Conservation (phyloP, 78 protist species). For the Pelomyxa schiedti region DNA sequence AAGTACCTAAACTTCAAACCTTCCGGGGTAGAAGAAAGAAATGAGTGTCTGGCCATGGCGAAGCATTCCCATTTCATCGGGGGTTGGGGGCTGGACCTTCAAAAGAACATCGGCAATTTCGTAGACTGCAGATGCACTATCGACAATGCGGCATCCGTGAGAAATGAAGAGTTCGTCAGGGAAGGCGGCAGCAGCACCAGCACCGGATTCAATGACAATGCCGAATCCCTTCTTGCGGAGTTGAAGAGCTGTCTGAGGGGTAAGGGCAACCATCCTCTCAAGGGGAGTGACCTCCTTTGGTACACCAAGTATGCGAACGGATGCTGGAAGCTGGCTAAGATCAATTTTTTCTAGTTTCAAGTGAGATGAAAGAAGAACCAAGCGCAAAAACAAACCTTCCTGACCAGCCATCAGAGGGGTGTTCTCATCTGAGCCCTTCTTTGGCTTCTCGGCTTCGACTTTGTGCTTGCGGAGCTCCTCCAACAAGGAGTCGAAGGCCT, state of each 20-base stretch:
- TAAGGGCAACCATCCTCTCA: conserved; percentile 51
- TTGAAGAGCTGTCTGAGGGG: conserved; percentile 42
- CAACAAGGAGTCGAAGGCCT: conserved; percentile 37
- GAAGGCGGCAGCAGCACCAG: conserved; percentile 18
- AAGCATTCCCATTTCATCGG: conserved; percentile 42
- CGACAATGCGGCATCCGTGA: conserved; percentile 12
- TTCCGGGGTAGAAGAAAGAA: conserved; percentile 43
- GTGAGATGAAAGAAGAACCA: too few relatives aligned
- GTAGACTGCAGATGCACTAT: not conserved
- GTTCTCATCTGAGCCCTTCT: not conserved
- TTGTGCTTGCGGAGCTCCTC: not conserved
- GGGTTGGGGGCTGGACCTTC: conserved; percentile 46
- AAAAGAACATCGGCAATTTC: conserved; percentile 33
- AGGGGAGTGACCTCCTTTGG: conserved; percentile 32
- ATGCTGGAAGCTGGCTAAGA: too few relatives aligned
- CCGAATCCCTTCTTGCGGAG: conserved; percentile 47
- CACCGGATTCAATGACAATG: not conserved
- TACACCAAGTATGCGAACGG: conserved; percentile 26
- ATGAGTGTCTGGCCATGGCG: conserved; percentile 37
- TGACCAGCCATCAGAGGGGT: not conserved
- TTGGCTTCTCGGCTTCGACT: not conserved
- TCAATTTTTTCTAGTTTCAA: too few relatives aligned
- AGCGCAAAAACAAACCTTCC: too few relatives aligned
- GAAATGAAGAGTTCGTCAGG: conserved; percentile 6
- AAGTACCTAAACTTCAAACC: not conserved